Evolutionary conservation across 345 rosid species (phyloP).

Genomic region (Cochlearia excelsa): DNA sequence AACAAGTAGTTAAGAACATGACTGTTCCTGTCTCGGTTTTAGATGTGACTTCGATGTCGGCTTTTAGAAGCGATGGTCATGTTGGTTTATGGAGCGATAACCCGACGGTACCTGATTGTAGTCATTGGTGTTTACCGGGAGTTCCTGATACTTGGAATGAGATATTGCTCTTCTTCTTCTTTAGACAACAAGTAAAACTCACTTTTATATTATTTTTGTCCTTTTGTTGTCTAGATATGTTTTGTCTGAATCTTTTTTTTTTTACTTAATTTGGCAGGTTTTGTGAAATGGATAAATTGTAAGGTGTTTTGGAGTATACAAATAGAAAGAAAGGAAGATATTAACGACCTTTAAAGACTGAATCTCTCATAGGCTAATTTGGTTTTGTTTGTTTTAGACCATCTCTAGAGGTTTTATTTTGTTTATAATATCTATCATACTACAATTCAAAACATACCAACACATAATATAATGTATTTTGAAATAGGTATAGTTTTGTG

Average conservation of each 20-base stretch:
- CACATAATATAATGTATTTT: too few relatives aligned
- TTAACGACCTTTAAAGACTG: constrained; percentile 25
- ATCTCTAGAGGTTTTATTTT: too few relatives aligned
- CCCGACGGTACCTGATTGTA: constrained; percentile 67
- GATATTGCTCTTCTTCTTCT: constrained; percentile 55
- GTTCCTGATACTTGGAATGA: constrained; percentile 90
- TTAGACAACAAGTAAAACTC: constrained; percentile 33
- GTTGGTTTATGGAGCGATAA: constrained; percentile 82
- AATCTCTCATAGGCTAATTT: constrained; percentile 19
- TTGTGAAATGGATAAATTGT: constrained; percentile 12
- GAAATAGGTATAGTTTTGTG: too few relatives aligned
- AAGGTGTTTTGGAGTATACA: constrained; percentile 14
- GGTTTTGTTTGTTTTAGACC: constrained; percentile 2
- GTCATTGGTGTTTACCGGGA: constrained; percentile 97
- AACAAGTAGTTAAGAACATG: constrained; percentile 55
- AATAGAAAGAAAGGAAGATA: constrained; percentile 6
- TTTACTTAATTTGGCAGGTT: constrained; percentile 22
- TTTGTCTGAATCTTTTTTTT: background rate
- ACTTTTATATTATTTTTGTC: background rate
- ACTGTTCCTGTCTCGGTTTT: constrained; percentile 58
- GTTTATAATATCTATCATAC: too few relatives aligned
- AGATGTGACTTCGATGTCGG: constrained; percentile 73
- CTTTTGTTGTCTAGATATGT: background rate
- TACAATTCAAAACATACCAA: too few relatives aligned
- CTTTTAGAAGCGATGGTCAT: constrained; percentile 76